Evolutionary conservation across 352 stramenopile genomes (phyloP), one percentile per base, ranked within the genome.

Genomic region (Globisporangium nunn): DNA sequence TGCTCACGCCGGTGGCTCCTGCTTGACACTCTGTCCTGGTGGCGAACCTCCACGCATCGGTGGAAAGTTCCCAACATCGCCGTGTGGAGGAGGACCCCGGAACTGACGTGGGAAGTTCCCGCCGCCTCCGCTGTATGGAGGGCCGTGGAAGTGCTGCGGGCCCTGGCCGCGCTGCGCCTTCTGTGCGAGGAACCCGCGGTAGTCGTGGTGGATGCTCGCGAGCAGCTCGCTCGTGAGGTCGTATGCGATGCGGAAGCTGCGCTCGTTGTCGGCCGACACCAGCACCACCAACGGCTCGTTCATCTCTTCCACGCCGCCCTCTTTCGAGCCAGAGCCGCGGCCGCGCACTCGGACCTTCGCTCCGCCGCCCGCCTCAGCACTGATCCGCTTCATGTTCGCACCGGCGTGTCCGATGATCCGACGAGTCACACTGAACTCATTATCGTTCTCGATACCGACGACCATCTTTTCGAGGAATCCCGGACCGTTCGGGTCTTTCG

Each of bases 301-400:
- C 8, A 66, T 63, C 46, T 93, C 84, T 67, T 93, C 83, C 0
- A 68, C 64, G 0, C 68, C 73, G 56, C 74, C 73, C 66, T 95
- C 85, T 46, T 91, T 91, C 1, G 78, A 85, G 0, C 85, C 85
- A 0, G 83, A 93, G 28, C 85, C 85, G 40, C 78, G 76, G 11
- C 85, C 85, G n/a, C 85, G 85, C 33, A 95, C 77, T 47, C 85
- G 85, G 52, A 95, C 85, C 59, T 92, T 93, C 41, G 85, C 83
- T 48, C 85, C 85, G 0, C 83, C 83, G 29, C 83, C 74, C 1
- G 85, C 78, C 45, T 95, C 85, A 15, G 85, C 62, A 46, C 81
- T 92, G 58, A 95, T 95, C 15, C 85, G 85, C 63, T 95, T 93
- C 78, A 95, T 91, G 54, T 95, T 78, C 4, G 80, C 84, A 5